A percentile compares a stretch with the other conserved stretches of the same genome.
These are phyloP conservation scores for Trypanosoma caninum DNA, from an alignment of 208 protist species.

Conservation along the genomic window DNA sequence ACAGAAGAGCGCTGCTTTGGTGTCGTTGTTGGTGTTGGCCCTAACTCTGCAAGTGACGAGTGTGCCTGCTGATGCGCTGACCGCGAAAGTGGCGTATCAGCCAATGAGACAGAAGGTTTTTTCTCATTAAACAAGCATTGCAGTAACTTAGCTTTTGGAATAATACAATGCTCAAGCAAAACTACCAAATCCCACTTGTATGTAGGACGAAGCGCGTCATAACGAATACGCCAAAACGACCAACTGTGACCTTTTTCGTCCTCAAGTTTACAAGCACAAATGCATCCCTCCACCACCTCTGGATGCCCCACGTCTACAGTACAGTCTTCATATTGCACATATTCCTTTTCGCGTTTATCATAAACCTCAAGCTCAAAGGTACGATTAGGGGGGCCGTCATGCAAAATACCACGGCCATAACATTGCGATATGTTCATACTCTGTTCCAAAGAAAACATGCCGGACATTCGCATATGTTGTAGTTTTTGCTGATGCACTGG, in stretches of 20 bases:
- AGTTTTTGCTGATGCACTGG: conserved; percentile 6
- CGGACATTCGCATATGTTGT: conserved; percentile 5
- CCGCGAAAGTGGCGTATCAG: neutral
- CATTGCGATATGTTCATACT: neutral
- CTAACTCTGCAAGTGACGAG: conserved; percentile 4
- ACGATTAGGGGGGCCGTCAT: conserved; percentile 30
- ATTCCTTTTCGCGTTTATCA: conserved; percentile 77
- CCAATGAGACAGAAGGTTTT: conserved; percentile 28
- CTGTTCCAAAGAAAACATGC: neutral
- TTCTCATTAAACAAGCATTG: conserved; percentile 64
- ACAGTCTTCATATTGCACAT: conserved; percentile 65
- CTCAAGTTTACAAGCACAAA: conserved; percentile 63
- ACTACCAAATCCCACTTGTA: conserved; percentile 72
- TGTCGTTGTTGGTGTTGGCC: conserved; percentile 1
- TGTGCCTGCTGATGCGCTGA: neutral
- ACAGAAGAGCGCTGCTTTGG: neutral
- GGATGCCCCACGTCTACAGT: conserved; percentile 63
- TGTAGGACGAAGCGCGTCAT: conserved; percentile 64
- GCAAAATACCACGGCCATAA: neutral
- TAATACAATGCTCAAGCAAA: conserved; percentile 59
- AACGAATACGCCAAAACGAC: conserved; percentile 62
- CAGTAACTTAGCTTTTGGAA: conserved; percentile 59
- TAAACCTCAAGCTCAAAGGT: conserved; percentile 79
- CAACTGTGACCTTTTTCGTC: conserved; percentile 43
- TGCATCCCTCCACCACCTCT: conserved; percentile 74